Evolutionary conservation across 2,329 filamentous ascomycete species (phyloP), one percentile per base, ranked within the genome.

Genomic region (Didymella pinodella): DNA sequence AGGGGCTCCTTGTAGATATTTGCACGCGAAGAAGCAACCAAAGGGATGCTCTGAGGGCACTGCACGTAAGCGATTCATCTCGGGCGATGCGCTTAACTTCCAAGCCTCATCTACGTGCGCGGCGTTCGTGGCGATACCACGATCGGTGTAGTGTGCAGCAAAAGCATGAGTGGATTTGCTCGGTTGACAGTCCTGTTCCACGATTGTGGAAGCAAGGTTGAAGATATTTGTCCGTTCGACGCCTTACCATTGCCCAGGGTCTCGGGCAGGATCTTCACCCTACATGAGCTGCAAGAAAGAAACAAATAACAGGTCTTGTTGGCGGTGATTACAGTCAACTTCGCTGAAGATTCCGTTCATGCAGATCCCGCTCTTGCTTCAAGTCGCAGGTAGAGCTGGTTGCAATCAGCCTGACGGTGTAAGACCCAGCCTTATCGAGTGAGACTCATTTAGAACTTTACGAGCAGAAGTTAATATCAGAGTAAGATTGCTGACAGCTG

Each of bases 181-280:
- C 48, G 55, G 55, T 48, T n/a, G 25, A 22, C 12, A 25, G 48
- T 48, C 49, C 41, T 18, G 32, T 28, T 26, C 48, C 45, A 31
- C 29, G 47, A 5, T 7, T 8, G 14, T 22, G 36, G 44, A 44
- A 7, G 28, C 44, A 57, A 56, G 43, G 48, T 28, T 48, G 29
- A 25, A 32, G 16, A 8, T 20, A 25, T 31, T n/a, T 20, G 31
- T 44, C 20, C 22, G 14, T 22, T 22, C 7, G 31, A 41, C n/a
- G 29, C 18, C 29, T n/a, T 26, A 36, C 16, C 7, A 14, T 29
- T 36, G 22, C 29, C 28, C 20, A 28, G 14, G 26, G 12, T 6
- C 16, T 48, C 20, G 26, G 34, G 20, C 25, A 38, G 40, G n/a
- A 43, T 10, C 32, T 36, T 18, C 25, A 44, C 18, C 29, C 47